phyloP scores from a whole-genome alignment of 768 basidiomycete genomes.

The Lactifluus hygrophoroides region DNA sequence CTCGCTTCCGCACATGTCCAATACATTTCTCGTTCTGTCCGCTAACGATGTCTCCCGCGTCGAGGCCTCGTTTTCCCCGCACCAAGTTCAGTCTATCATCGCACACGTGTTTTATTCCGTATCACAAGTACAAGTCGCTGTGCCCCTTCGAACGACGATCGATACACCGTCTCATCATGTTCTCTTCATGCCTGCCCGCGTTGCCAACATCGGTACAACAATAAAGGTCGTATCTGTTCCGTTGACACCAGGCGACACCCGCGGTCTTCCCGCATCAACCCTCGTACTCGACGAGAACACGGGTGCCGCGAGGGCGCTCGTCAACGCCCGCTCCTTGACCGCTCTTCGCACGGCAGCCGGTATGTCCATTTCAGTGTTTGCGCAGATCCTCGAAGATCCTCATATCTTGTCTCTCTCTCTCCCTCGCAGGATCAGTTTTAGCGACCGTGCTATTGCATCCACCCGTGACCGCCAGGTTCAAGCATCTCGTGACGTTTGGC shows the following conservation, averaged over 20 bases:
- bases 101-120: slow-evolving; percentile 19
- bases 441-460: slow-evolving; percentile 47
- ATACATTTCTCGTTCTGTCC: slow-evolving; percentile 47
- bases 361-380: slow-evolving; percentile 28
- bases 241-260: slow-evolving; percentile 28
- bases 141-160: slow-evolving; percentile 54
- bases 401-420: too few species aligned
- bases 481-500: slow-evolving; percentile 53
- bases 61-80: slow-evolving; percentile 36
- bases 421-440: slow-evolving; percentile 55
- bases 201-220: slow-evolving; percentile 44
- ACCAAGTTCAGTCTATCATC: slow-evolving; percentile 29
- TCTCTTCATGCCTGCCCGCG: slow-evolving; percentile 80
- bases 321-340: slow-evolving; percentile 73
- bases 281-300: slow-evolving; percentile 64
- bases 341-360: slow-evolving; percentile 79
- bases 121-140: neutral
- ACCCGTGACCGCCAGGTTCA: slow-evolving; percentile 29
- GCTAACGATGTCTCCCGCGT: slow-evolving; percentile 47
- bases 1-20: neutral
- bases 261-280: slow-evolving; percentile 70
- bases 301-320: slow-evolving; percentile 60
- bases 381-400: neutral
- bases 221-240: slow-evolving; percentile 83
- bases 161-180: slow-evolving; percentile 46